Percentiles rank a stretch among this genome's conserved stretches.
Conservation (phyloP, 306 rosid species). For the Myrica gale region DNA sequence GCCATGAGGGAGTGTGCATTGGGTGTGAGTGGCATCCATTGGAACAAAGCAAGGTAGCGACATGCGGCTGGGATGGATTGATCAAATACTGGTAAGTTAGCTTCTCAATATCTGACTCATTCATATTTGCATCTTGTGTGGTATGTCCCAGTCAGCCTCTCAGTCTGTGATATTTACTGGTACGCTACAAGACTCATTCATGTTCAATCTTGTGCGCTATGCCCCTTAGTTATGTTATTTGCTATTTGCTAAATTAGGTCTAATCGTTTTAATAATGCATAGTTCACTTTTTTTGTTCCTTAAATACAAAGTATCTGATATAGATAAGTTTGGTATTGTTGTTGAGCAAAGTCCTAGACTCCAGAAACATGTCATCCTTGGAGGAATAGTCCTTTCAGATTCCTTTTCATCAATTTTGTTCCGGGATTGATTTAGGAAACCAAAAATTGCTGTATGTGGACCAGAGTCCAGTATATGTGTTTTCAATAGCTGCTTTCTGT, state of each 20-base stretch:
- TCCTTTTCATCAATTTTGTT: not conserved
- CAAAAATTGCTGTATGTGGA: not conserved
- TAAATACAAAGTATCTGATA: too few relatives aligned
- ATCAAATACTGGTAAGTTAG: slow-evolving; percentile 86
- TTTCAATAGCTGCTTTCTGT: not conserved
- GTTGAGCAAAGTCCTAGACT: not conserved
- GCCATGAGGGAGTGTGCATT: slow-evolving; percentile 94
- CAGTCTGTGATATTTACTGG: too few relatives aligned
- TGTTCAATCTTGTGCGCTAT: too few relatives aligned
- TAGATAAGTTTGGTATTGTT: too few relatives aligned
- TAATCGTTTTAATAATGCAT: too few relatives aligned
- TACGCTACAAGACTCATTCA: too few relatives aligned
- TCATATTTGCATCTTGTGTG: slow-evolving; percentile 15
- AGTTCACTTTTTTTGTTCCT: too few relatives aligned
- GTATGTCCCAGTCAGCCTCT: not conserved
- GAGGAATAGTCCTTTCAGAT: not conserved
- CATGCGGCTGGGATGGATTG: slow-evolving; percentile 99
- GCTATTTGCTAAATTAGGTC: too few relatives aligned
- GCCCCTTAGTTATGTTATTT: too few relatives aligned
- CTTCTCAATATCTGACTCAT: slow-evolving; percentile 10
- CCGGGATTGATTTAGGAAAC: not conserved
- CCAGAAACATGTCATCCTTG: not conserved
- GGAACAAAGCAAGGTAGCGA: slow-evolving; percentile 96
- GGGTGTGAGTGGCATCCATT: slow-evolving; percentile 91
- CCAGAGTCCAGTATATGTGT: too few relatives aligned